A percentile compares a stretch with the other conserved stretches of the same genome.
Evolutionary conservation across 164 flowering plant species (phyloP).

Genomic region (Kingdonia uniflora): DNA sequence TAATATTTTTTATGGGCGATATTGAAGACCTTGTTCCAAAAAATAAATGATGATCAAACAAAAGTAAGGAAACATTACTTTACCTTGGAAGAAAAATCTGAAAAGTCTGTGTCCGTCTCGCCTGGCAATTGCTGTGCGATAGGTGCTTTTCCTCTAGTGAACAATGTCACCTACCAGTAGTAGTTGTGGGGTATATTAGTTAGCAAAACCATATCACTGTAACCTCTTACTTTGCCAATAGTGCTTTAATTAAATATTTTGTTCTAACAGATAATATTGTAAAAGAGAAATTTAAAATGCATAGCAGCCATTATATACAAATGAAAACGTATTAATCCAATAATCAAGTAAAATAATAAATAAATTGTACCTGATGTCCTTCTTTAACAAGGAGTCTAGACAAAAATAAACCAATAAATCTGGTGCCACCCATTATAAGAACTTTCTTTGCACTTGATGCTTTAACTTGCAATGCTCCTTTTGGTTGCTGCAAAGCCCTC

Average conservation of each 20-base stretch:
- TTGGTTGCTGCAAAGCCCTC: conserved; percentile 35
- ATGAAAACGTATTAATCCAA: too few relatives aligned
- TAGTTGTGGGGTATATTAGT: too few relatives aligned
- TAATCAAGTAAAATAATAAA: too few relatives aligned
- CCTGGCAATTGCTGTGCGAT: conserved; percentile 85
- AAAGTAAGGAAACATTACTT: neutral
- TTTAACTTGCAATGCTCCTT: conserved; percentile 48
- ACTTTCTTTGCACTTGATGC: conserved; percentile 79
- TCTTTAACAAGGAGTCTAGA: conserved; percentile 86
- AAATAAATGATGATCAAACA: too few relatives aligned
- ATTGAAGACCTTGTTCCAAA: too few relatives aligned
- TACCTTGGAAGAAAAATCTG: conserved; percentile 76
- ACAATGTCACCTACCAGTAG: conserved; percentile 61
- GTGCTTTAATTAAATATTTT: too few relatives aligned
- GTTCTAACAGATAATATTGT: too few relatives aligned
- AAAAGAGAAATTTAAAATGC: too few relatives aligned
- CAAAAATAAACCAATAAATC: conserved; percentile 88
- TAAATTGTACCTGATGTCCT: conserved; percentile 66
- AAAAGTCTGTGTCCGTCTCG: conserved; percentile 61
- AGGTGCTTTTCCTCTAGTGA: conserved; percentile 94
- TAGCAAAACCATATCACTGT: too few relatives aligned
- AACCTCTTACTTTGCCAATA: too few relatives aligned
- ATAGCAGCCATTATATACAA: too few relatives aligned
- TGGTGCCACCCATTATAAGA: conserved; percentile 96
- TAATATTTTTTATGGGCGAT: neutral